Percentiles rank a stretch among this genome's conserved stretches.
Conservation (phyloP, 2,329 filamentous ascomycete genomes). For the Peltaster fructicola region DNA sequence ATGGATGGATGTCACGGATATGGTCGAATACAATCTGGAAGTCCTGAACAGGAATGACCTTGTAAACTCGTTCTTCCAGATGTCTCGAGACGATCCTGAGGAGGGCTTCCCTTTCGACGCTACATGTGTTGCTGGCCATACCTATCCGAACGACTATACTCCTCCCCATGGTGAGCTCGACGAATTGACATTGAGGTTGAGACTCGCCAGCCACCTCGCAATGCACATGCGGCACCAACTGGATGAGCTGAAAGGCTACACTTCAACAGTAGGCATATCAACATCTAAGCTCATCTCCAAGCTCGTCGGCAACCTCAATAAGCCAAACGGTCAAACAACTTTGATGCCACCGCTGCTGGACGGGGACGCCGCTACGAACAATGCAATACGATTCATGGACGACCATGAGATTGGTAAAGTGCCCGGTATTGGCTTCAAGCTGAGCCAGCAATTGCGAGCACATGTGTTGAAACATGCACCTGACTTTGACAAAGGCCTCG, state of each 20-base stretch:
- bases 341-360: conserved; percentile 42
- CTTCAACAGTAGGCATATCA: conserved; percentile 70
- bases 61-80: conserved; percentile 57
- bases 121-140: conserved; percentile 45
- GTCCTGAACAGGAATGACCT: conserved; percentile 52
- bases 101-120: conserved; percentile 69
- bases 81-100: conserved; percentile 56
- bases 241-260: conserved; percentile 64
- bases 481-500: conserved; percentile 25
- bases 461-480: conserved; percentile 35
- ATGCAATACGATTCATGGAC: conserved; percentile 55
- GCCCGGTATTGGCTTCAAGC: conserved; percentile 71
- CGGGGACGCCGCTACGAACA: conserved; percentile 20
- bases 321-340: conserved; percentile 76
- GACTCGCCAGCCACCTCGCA: conserved; percentile 68
- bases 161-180: conserved; percentile 5
- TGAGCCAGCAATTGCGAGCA: conserved; percentile 48
- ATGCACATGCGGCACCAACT: conserved; percentile 53
- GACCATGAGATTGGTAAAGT: conserved; percentile 58
- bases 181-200: conserved; percentile 36
- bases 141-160: conserved; percentile 27
- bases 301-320: conserved; percentile 65
- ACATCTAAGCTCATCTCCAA: conserved; percentile 80
- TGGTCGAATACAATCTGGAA: conserved; percentile 63
- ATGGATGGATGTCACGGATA: conserved; percentile 67